Base-by-base conservation (phyloP, 2,329 filamentous ascomycete species). In the Aspergillus pseudoterreus region DNA sequence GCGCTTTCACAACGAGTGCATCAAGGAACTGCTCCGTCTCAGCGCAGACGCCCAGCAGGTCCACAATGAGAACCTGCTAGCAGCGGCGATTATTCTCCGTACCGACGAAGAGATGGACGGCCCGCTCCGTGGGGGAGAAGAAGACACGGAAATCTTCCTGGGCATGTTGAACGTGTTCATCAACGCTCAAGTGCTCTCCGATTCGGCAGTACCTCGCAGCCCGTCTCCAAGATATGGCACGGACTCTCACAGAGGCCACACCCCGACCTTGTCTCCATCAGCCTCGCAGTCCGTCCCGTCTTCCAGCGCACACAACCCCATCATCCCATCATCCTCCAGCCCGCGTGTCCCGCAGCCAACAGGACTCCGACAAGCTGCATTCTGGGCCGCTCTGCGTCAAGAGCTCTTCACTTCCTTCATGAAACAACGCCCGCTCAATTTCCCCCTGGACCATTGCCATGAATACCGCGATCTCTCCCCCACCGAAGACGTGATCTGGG, bases 331-430 rank as follows among this genome's bases (percentile, higher is more conserved):
- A 30, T 30, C 27, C 27, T 10, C 27, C 27, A 30, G 27, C 8
- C 27, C 27, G 1, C 27, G 27, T 11, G 27, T 30, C 6, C 27
- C 27, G 8, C 27, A 30, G 8, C 6, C 27, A 30, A 30, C 27
- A 11, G 67, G 71, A 0, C 65, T 77, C n/a, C 70, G 71, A 1
- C 71, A 74, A 47, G 74, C 74, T 6, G 69, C 72, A 0, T 75
- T 74, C 56, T 78, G 77, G 70, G 71, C 78, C 4, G 75, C 76
- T 6, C 64, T 78, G 24, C 68, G 78, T 11, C 77, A 79, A 59
- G 76, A 79, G 57, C 69, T 79, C 6, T 76, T 78, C 52, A 72
- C 77, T 19, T 74, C 75, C 0, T 67, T 76, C 43, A 66, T 71
- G 9, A 71, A 70, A 53, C 73, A 74, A 33, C 67, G 63, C 52